Evolutionary conservation across 2,329 filamentous ascomycete genomes (phyloP), one percentile per base, ranked within the genome.

Genomic region (Talaromyces sp.): DNA sequence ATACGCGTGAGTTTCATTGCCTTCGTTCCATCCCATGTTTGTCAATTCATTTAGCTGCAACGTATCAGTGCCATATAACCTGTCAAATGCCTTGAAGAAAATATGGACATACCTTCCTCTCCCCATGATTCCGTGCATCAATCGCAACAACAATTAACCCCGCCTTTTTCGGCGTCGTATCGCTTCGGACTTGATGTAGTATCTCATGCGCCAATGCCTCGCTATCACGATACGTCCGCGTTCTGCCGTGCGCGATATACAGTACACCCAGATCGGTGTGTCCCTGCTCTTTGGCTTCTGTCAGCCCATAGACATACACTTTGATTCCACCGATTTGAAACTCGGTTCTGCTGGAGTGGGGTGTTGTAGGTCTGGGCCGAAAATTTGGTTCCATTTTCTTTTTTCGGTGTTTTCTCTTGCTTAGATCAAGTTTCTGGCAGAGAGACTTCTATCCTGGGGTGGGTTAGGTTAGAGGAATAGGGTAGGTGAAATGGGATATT

Each of bases 101-200:
- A 39, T 39, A 39, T 39, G 36, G n/a, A 36, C n/a, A 25, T 43
- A 59, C 57, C 37, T 28, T 52, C 40, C 57, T 52, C 36, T 59
- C 57, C 6, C 57, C 57, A 46, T 59, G 57, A 37, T 59, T 59
- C 28, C 57, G 21, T 28, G 57, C 57, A 46, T 59, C 57, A 33
- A 59, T 43, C 21, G 45, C 37, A 21, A 56, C 53, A 15, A 46
- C 52, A 45, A 59, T 53, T 52, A 59, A 50, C 6, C 57, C 57
- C 17, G 53, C 53, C n/a, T 15, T 52, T 22, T 51, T 59, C 0
- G 10, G 45, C 5, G 19, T 33, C 3, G 15, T 13, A 17, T 54
- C 37, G 22, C 35, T 52, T 37, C 45, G 25, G n/a, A 51, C 54
- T 31, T 43, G 43, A 43, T 40, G 7, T 11, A 59, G 21, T 22